phyloP scores from a whole-genome alignment of 805 yeast genomes.

The Dipodascus geniculatus region DNA sequence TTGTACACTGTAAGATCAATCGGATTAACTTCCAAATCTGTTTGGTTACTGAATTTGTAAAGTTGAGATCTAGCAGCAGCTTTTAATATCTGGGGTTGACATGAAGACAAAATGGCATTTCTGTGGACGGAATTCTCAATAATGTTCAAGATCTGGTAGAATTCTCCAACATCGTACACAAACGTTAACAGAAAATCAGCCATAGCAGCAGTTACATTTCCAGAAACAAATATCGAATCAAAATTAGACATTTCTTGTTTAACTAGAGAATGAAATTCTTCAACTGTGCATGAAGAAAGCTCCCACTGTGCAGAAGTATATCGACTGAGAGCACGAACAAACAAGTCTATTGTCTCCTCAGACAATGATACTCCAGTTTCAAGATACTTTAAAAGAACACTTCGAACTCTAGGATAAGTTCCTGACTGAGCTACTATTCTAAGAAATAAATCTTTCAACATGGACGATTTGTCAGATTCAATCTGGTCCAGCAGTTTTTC shows the following conservation, averaged over 20 bases:
- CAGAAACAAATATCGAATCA: constrained; percentile 11
- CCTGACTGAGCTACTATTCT: constrained; percentile 19
- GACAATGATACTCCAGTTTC: constrained; percentile 9
- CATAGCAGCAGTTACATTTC: constrained; percentile 15
- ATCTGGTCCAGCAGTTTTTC: neutral
- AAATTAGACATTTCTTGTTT: constrained; percentile 10
- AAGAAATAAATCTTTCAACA: constrained; percentile 18
- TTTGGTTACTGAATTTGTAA: constrained; percentile 4
- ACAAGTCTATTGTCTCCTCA: constrained; percentile 14
- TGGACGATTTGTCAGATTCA: neutral
- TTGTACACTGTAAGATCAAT: neutral
- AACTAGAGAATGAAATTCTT: constrained; percentile 11
- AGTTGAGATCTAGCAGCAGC: constrained; percentile 11
- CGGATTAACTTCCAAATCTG: constrained; percentile 6
- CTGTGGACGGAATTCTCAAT: constrained; percentile 12
- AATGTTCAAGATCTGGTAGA: constrained; percentile 16
- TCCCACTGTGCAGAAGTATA: constrained; percentile 10
- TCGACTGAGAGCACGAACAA: constrained; percentile 13
- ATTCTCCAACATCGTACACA: constrained; percentile 15
- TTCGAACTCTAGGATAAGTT: constrained; percentile 14
- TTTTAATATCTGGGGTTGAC: constrained; percentile 17
- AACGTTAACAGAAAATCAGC: constrained; percentile 19
- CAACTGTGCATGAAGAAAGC: constrained; percentile 10
- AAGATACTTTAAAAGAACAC: constrained; percentile 7
- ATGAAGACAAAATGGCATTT: constrained; percentile 14